Evolutionary conservation across 306 rosid genomes (phyloP).

Genomic region (Mucuna pruriens): DNA sequence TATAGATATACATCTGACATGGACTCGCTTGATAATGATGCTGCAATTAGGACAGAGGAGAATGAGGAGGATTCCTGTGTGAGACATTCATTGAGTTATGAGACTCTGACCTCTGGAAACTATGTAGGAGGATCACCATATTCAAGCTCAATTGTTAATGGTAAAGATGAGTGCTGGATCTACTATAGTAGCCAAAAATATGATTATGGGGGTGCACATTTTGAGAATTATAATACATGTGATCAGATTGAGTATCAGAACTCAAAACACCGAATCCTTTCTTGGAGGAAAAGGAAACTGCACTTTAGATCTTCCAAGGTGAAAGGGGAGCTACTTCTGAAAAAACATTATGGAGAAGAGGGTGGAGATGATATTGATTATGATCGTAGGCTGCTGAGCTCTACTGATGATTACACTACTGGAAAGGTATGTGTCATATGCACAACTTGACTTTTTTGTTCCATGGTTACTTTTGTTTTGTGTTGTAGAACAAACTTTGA

Average conservation of each 20-base stretch:
- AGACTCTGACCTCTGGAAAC: conserved; percentile 62
- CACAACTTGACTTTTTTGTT: neutral
- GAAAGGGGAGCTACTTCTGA: conserved; percentile 79
- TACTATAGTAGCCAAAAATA: conserved; percentile 63
- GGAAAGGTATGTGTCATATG: conserved; percentile 12
- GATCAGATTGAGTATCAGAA: conserved; percentile 48
- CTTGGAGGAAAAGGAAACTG: conserved; percentile 84
- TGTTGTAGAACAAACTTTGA: neutral
- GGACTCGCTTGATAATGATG: conserved; percentile 64
- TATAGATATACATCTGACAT: conserved; percentile 65
- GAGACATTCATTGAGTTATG: conserved; percentile 73
- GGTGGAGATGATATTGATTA: conserved; percentile 91
- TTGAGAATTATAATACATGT: conserved; percentile 5
- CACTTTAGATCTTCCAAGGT: conserved; percentile 71
- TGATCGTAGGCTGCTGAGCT: conserved; percentile 75
- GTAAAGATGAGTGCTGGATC: conserved; percentile 65
- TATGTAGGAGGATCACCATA: conserved; percentile 61
- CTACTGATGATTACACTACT: conserved; percentile 53
- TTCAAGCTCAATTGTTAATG: conserved; percentile 49
- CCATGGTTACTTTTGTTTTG: neutral
- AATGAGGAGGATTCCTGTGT: conserved; percentile 56
- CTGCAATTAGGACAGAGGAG: conserved; percentile 61
- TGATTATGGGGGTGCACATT: conserved; percentile 51
- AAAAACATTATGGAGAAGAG: conserved; percentile 75
- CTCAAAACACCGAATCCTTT: conserved; percentile 59